A percentile compares a stretch with the other conserved stretches of the same genome.
Conservation (phyloP, 768 basidiomycete genomes). For the Panaeolus papilionaceus region DNA sequence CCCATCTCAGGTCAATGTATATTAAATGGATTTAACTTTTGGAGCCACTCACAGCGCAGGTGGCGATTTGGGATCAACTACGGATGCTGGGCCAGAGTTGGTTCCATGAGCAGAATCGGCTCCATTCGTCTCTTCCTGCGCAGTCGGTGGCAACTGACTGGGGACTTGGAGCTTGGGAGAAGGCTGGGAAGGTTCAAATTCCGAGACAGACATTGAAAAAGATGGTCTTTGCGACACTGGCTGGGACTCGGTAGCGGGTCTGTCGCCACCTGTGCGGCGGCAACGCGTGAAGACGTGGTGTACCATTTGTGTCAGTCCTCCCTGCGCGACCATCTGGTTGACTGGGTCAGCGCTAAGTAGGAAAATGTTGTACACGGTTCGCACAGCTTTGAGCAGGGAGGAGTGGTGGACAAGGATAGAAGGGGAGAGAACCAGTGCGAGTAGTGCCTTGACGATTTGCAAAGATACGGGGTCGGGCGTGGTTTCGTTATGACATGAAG, state of each 20-base stretch:
- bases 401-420: constrained; percentile 94
- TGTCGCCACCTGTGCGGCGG: constrained; percentile 41
- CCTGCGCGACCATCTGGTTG: constrained; percentile 98
- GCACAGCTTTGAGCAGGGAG: constrained; percentile 91
- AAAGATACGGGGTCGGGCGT: constrained; percentile 92
- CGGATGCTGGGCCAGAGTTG: background rate
- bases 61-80: constrained; percentile 21
- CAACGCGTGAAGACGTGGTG: constrained; percentile 94
- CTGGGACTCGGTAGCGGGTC: constrained; percentile 23
- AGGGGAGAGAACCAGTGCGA: constrained; percentile 87
- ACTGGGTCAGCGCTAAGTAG: constrained; percentile 87
- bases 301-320: constrained; percentile 97
- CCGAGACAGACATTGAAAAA: constrained; percentile 18
- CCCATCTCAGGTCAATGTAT: background rate
- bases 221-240: constrained; percentile 27
- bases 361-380: constrained; percentile 99
- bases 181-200: constrained; percentile 6
- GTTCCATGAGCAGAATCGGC: background rate
- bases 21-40: background rate
- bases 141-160: background rate
- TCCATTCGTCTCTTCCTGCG: constrained; percentile 9
- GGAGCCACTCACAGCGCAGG: constrained; percentile 29
- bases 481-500: constrained; percentile 86
- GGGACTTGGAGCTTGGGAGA: constrained; percentile 7
- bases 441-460: constrained; percentile 95